Base-by-base conservation (phyloP, 1,284 basidiomycete species). In the Irpex sp. region DNA sequence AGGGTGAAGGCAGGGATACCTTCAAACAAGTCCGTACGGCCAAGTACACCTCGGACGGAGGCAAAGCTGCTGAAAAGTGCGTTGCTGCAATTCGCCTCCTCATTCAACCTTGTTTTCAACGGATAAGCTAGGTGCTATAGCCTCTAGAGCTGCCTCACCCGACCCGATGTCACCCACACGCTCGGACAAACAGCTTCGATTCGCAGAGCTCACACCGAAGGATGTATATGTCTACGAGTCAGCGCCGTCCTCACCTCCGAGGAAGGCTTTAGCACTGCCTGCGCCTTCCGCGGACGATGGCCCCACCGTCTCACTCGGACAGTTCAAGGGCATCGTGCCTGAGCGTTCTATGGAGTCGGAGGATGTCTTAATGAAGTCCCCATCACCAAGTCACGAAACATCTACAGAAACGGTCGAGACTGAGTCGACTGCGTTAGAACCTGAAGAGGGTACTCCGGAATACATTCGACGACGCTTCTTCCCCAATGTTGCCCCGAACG, bases 401-500 rank as follows among this genome's bases (percentile, higher is more conserved):
- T n/a, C 38, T n/a, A 7, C n/a, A 9, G 56, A 17, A 47, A 44
- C 9, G 19, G 19, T n/a, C 8, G 52, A 7, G 31, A 60, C 9
- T 56, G 21, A 19, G 56, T 40, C 52, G 0, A 62, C 55, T 11
- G 62, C 59, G 15, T 64, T 66, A 9, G 78, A 82, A 36, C 79
- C 80, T 3, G 88, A 90, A 63, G 87, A 91, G 70, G 92, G 91
- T 4, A 88, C 89, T 0, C 87, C 93, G 4, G 92, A 94, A 72
- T 84, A 90, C 67, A 96, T 97, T 67, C 89, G 93, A 54, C 81
- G 82, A 37, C 87, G 87, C 40, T 98, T 89, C 79, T 98, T 98
- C 73, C 93, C 96, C 0, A 76, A 85, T 63, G 85, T 83, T 0
- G 82, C 88, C 21, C 76, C 85, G 1, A 79, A 89, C 64, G 87